Base-by-base conservation (phyloP, 495 filamentous ascomycete genomes). In the Mytilinidion resinicola region DNA sequence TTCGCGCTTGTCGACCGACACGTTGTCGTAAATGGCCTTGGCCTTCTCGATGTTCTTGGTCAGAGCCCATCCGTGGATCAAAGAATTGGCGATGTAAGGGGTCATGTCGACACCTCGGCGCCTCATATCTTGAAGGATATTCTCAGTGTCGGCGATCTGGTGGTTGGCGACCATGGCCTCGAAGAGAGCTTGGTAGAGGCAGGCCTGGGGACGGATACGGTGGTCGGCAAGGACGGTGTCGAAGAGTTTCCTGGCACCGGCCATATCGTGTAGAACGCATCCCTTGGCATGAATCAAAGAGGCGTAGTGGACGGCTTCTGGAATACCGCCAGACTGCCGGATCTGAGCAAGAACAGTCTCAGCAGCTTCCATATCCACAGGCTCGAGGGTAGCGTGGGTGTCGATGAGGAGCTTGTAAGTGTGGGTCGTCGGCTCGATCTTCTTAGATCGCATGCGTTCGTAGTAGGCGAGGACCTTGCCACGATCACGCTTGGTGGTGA, bases 341-440 rank as follows among this genome's bases (percentile, higher is more conserved):
- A 98, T 93, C 64, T 82, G 78, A 43, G 89, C 82, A 4, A 98
- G 77, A 8, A 98, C 84, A 34, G 79, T 78, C 72, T 97, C 92
- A 15, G 95, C 93, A 33, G 92, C 91, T 8, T 78, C 73, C 85
- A 98, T 90, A 71, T 98, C 86, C 33, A 95, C 77, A 9, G 93
- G 90, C 61, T 96, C 92, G 44, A 98, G 82, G 9, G 93, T 96
- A 30, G 93, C 93, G 64, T 98, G 84, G 4, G 93, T 90, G 65
- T 98, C 93, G 58, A 97, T 89, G 30, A 98, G 87, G 20, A 98
- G 87, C 78, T 98, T 98, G 79, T 90, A 97, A 3, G 93, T 98
- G 73, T 98, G 93, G 65, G 86, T 84, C 12, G 93, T 96, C 1
- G 93, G 95, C 57, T 88, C 77, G 70, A 98, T 97, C 56, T 85